Conservation (phyloP, 140 eudicot genomes). For the Oenanthe javanica region DNA sequence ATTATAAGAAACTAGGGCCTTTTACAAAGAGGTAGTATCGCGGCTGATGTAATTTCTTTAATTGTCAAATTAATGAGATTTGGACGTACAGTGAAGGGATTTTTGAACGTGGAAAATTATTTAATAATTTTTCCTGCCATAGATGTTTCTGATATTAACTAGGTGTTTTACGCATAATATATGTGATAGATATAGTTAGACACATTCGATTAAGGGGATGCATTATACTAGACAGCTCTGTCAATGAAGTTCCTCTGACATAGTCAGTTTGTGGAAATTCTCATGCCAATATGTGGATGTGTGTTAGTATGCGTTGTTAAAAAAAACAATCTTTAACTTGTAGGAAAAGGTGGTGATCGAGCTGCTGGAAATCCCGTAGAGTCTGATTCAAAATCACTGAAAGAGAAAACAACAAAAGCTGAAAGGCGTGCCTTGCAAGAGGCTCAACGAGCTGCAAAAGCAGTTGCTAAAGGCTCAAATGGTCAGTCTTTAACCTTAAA, state of each 20-base stretch:
- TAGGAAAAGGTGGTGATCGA: slow-evolving; percentile 38
- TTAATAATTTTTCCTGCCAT: background rate
- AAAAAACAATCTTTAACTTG: slow-evolving; percentile 4
- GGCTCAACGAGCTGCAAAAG: slow-evolving; percentile 94
- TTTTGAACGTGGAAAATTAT: background rate
- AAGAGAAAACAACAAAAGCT: slow-evolving; percentile 77
- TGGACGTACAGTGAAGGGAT: background rate
- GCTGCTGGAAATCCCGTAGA: slow-evolving; percentile 24
- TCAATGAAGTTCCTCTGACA: background rate
- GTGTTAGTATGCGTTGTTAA: background rate
- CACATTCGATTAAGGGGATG: background rate
- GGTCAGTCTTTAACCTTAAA: background rate
- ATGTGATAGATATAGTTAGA: background rate
- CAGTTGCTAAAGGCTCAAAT: slow-evolving; percentile 52
- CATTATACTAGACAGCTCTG: background rate
- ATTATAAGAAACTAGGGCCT: background rate
- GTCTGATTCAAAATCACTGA: slow-evolving; percentile 38
- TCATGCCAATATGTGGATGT: background rate
- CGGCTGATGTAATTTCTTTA: background rate
- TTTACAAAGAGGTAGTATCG: background rate
- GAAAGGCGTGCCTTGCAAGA: slow-evolving; percentile 93
- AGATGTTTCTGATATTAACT: background rate
- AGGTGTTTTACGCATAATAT: background rate
- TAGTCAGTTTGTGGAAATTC: background rate
- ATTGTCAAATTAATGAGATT: background rate